These are phyloP conservation scores for Erodium texanum DNA, from an alignment of 441 rosid species.

Conservation along the genomic window DNA sequence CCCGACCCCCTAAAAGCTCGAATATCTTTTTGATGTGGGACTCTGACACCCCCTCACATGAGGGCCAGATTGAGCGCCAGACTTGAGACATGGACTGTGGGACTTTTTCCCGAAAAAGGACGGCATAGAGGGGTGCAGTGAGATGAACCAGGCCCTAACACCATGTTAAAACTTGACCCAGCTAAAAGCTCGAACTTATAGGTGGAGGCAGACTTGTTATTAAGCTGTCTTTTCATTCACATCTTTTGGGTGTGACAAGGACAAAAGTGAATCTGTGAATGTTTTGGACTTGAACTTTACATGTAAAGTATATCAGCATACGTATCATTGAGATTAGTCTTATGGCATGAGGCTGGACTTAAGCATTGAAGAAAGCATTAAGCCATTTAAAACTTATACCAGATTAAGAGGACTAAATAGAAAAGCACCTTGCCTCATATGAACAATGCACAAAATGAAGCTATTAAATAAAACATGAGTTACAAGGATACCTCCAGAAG, in stretches of 20 bases:
- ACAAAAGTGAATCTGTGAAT: neutral
- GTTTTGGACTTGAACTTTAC: neutral
- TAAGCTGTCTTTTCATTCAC: too few relatives aligned
- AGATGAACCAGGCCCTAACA: too few relatives aligned
- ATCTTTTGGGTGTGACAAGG: neutral
- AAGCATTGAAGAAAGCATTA: neutral
- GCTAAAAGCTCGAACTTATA: too few relatives aligned
- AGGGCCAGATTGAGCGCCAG: too few relatives aligned
- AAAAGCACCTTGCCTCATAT: neutral
- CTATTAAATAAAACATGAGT: conserved; percentile 10
- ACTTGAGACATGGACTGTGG: too few relatives aligned
- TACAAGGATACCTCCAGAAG: conserved; percentile 74
- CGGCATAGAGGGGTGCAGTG: too few relatives aligned
- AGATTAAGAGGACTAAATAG: neutral
- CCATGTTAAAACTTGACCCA: too few relatives aligned
- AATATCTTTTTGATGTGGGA: neutral
- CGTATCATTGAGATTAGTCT: neutral
- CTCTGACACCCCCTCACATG: too few relatives aligned
- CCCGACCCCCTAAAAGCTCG: too few relatives aligned
- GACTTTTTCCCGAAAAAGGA: too few relatives aligned
- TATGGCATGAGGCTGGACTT: conserved; percentile 5
- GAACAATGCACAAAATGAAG: conserved; percentile 4
- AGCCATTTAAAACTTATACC: conserved; percentile 4
- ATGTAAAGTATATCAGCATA: neutral
- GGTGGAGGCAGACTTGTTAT: too few relatives aligned